Evolutionary conservation across 2,329 filamentous ascomycete genomes (phyloP).

Genomic region (Thyridium curvatum): DNA sequence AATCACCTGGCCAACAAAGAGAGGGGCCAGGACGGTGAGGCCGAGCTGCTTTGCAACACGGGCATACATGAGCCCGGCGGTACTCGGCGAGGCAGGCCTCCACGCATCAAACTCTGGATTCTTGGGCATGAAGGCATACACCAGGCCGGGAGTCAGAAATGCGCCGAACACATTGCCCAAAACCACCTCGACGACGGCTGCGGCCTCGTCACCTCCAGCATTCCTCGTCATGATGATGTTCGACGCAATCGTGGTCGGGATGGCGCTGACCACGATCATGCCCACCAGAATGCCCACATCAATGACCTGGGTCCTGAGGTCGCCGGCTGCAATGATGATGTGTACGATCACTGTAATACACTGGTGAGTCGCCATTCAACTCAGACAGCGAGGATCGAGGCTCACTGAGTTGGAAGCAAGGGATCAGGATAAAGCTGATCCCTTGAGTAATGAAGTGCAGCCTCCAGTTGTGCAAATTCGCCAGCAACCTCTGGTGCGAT

Average conservation of each 20-base stretch:
- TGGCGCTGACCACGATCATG: conserved; percentile 59
- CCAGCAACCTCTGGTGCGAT: conserved; percentile 51
- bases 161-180: conserved; percentile 64
- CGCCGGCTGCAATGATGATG: conserved; percentile 39
- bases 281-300: conserved; percentile 61
- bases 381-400: not conserved
- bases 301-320: conserved; percentile 47
- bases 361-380: conserved; percentile 2
- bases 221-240: conserved; percentile 70
- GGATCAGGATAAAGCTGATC: conserved; percentile 61
- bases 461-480: conserved; percentile 60
- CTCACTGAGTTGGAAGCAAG: conserved; percentile 52
- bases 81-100: conserved; percentile 43
- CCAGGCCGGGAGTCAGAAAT: conserved; percentile 59
- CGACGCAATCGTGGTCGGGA: conserved; percentile 66
- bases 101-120: conserved; percentile 45
- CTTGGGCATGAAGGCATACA: conserved; percentile 53
- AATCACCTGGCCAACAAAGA: conserved; percentile 55
- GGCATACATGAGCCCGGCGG: conserved; percentile 56
- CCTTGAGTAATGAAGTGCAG: conserved; percentile 62
- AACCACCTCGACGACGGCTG: conserved; percentile 61
- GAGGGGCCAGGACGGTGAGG: conserved; percentile 58
- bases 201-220: conserved; percentile 61
- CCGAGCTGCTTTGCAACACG: conserved; percentile 64
- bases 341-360: conserved; percentile 31